phyloP scores from a whole-genome alignment of 768 basidiomycete species.

The Daedaleopsis nitida region DNA sequence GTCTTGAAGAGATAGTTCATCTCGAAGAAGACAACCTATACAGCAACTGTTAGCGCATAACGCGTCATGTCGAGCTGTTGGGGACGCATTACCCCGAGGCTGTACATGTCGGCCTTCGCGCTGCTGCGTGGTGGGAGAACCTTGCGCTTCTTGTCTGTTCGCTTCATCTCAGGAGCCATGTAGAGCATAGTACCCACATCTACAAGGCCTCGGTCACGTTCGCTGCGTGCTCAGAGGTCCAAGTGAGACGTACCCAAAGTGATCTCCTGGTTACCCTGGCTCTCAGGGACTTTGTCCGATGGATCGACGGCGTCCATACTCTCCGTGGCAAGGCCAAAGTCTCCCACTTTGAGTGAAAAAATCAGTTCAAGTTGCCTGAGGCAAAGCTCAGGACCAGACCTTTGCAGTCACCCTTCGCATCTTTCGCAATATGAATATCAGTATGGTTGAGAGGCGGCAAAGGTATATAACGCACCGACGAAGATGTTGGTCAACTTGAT shows the following conservation, averaged over 20 bases:
- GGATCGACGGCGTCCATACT: conserved; percentile 79
- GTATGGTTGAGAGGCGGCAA: too few species aligned
- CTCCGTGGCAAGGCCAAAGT: conserved; percentile 90
- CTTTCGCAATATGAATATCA: conserved; percentile 38
- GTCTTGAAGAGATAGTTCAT: conserved; percentile 90
- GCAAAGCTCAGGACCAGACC: conserved; percentile 35
- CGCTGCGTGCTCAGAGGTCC: not conserved
- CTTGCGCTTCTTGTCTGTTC: conserved; percentile 30
- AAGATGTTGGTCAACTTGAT: conserved; percentile 95
- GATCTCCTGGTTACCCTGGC: conserved; percentile 63
- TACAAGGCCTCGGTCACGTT: conserved; percentile 24
- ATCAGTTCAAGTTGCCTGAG: too few species aligned
- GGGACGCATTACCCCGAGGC: conserved; percentile 64
- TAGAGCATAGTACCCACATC: conserved; percentile 92
- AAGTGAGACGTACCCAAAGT: conserved; percentile 56
- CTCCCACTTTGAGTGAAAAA: conserved; percentile 59
- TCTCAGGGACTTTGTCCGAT: conserved; percentile 55
- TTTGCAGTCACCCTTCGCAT: conserved; percentile 85
- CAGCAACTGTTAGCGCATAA: not conserved
- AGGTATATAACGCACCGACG: conserved; percentile 58
- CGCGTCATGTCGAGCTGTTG: not conserved
- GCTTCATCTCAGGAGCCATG: conserved; percentile 89
- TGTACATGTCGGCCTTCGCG: conserved; percentile 92
- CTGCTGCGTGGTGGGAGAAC: conserved; percentile 66
- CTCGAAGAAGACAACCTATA: conserved; percentile 93